A percentile compares a stretch with the other conserved stretches of the same genome.
Evolutionary conservation across 2,329 filamentous ascomycete genomes (phyloP).

Genomic region (Talaromyces sp.): DNA sequence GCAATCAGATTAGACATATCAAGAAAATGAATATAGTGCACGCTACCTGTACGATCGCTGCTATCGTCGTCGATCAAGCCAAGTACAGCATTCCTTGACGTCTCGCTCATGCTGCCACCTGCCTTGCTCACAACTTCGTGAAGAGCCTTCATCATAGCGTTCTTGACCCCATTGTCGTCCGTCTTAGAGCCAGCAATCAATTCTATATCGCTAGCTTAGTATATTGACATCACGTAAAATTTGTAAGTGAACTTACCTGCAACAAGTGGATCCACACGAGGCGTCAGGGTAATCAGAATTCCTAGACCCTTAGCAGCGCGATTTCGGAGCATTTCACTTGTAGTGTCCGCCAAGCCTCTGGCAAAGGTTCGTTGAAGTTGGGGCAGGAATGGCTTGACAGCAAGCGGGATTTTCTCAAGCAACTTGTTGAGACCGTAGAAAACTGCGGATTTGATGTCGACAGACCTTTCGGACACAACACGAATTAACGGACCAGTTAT

Average conservation of each 20-base stretch:
- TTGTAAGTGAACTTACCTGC: slow-evolving; percentile 35
- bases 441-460: slow-evolving; percentile 91
- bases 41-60: slow-evolving; percentile 64
- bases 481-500: slow-evolving; percentile 96
- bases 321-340: slow-evolving; percentile 79
- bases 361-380: slow-evolving; percentile 96
- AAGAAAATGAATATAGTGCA: too few species aligned
- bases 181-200: slow-evolving; percentile 95
- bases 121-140: slow-evolving; percentile 96
- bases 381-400: slow-evolving; percentile 92
- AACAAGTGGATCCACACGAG: slow-evolving; percentile 90
- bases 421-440: slow-evolving; percentile 90
- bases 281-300: slow-evolving; percentile 91
- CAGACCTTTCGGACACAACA: slow-evolving; percentile 92
- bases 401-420: slow-evolving; percentile 90
- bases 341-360: slow-evolving; percentile 86
- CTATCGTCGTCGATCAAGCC: slow-evolving; percentile 79
- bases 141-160: slow-evolving; percentile 92
- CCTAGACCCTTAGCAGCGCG: slow-evolving; percentile 90
- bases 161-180: slow-evolving; percentile 75
- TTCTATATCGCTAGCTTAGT: slow-evolving; percentile 47
- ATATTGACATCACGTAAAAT: slow-evolving; percentile 1
- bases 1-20: too few species aligned
- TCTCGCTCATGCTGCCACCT: slow-evolving; percentile 88
- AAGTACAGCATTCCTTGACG: slow-evolving; percentile 78